Percentiles rank a stretch among this genome's conserved stretches.
phyloP scores from a whole-genome alignment of 129 eudicot genomes.

The Tanacetum coccineum region DNA sequence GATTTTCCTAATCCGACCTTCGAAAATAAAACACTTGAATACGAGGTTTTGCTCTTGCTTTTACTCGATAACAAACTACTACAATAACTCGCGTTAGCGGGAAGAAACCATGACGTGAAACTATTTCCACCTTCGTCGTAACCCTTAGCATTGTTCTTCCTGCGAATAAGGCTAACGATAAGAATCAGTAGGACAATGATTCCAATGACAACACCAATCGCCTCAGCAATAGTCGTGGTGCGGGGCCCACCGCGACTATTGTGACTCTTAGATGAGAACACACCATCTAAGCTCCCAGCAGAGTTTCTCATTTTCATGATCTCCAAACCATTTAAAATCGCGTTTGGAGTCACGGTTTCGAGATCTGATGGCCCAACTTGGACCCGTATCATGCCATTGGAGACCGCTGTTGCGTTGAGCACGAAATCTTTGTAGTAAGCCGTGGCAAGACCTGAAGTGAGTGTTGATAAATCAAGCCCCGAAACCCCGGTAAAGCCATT shows the following conservation, averaged over 20 bases:
- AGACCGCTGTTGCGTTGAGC: conserved; percentile 51
- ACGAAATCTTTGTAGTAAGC: conserved; percentile 84
- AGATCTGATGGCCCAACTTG: conserved; percentile 73
- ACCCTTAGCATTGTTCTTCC: conserved; percentile 48
- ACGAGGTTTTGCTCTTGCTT: conserved; percentile 53
- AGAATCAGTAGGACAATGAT: conserved; percentile 38
- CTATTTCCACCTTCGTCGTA: conserved; percentile 58
- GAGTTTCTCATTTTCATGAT: conserved; percentile 84
- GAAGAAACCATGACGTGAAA: conserved; percentile 85
- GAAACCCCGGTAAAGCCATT: conserved; percentile 54
- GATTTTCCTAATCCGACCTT: conserved; percentile 50
- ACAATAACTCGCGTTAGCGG: conserved; percentile 55
- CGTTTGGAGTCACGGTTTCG: conserved; percentile 49
- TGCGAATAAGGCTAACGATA: conserved; percentile 26
- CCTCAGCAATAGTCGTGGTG: conserved; percentile 35
- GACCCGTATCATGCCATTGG: conserved; percentile 52
- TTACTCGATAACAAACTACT: conserved; percentile 50
- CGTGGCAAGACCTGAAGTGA: conserved; percentile 56
- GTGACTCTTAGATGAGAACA: conserved; percentile 49
- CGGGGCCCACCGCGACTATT: conserved; percentile 23
- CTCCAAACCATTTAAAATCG: conserved; percentile 87
- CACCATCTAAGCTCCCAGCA: conserved; percentile 68
- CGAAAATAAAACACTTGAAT: conserved; percentile 50
- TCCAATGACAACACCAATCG: conserved; percentile 51
- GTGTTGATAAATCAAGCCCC: conserved; percentile 69